Conservation (phyloP, 2,329 filamentous ascomycete genomes). For the Chrysoporthe puriensis region DNA sequence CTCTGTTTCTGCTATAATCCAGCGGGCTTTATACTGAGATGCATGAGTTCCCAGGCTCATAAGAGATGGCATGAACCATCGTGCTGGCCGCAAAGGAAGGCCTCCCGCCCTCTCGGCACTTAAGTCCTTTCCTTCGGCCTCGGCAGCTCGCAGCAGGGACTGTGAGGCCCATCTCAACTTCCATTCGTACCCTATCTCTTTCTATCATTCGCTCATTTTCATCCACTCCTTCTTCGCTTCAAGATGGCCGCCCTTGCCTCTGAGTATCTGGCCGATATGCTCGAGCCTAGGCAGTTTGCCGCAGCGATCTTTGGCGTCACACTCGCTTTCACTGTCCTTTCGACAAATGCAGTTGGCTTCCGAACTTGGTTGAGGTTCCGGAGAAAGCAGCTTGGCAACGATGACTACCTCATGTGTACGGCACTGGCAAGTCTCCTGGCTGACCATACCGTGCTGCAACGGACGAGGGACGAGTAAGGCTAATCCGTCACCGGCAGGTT, state of each 20-base stretch:
- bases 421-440: conserved; percentile 20
- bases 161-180: conserved; percentile 3
- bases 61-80: conserved; percentile 1
- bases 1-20: conserved; percentile 13
- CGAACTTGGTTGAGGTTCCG: conserved; percentile 17
- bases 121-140: not conserved
- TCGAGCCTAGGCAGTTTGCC: conserved; percentile 27
- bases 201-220: conserved; percentile 10
- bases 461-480: not conserved
- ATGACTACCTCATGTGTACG: conserved; percentile 28
- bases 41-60: conserved; percentile 1
- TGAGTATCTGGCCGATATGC: conserved; percentile 26
- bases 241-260: conserved; percentile 27
- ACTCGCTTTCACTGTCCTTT: conserved; percentile 25
- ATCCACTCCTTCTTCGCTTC: not conserved
- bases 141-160: conserved; percentile 6
- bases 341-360: conserved; percentile 22
- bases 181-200: not conserved
- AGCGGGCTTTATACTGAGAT: not conserved
- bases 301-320: conserved; percentile 29
- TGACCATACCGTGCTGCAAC: too few relatives aligned
- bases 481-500: not conserved
- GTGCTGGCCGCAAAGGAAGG: not conserved
- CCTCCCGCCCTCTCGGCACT: not conserved
- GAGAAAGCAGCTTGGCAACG: conserved; percentile 21